A percentile compares a stretch with the other conserved stretches of the same genome.
Evolutionary conservation across 345 rosid species (phyloP).

Genomic region (Murraya paniculata): DNA sequence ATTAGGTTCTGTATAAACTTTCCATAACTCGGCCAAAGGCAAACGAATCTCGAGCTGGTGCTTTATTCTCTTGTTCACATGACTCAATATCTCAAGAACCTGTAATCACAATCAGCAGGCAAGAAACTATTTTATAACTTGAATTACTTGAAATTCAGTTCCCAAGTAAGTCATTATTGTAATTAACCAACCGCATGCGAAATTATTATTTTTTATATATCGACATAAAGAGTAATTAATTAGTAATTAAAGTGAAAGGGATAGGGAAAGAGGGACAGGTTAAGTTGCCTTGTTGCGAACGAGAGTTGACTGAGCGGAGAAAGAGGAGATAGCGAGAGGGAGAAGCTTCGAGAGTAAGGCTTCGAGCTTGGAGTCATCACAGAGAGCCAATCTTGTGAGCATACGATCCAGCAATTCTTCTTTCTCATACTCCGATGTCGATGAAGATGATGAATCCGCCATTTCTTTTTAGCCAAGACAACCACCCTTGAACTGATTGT

Average conservation of each 20-base stretch:
- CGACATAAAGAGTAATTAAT: no score
- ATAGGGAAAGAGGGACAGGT: background rate
- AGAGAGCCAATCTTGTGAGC: conserved; percentile 84
- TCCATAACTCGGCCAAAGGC: conserved; percentile 74
- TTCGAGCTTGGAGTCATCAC: conserved; percentile 83
- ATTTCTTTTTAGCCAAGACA: conserved; percentile 27
- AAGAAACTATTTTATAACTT: background rate
- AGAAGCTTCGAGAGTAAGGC: conserved; percentile 72
- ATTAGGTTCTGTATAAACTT: conserved; percentile 52
- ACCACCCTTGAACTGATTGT: background rate
- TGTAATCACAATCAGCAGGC: conserved; percentile 21
- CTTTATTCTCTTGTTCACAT: conserved; percentile 94
- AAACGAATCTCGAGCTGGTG: conserved; percentile 73
- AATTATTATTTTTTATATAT: no score
- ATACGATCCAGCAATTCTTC: conserved; percentile 93
- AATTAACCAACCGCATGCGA: no score
- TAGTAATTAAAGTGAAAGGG: background rate
- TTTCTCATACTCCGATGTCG: conserved; percentile 59
- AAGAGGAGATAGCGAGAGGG: conserved; percentile 72
- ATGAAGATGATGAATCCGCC: conserved; percentile 48
- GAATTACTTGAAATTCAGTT: no score
- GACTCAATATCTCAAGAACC: conserved; percentile 97
- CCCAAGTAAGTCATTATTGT: no score
- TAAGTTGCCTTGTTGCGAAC: conserved; percentile 74
- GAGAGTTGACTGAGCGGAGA: conserved; percentile 54